Base-by-base conservation (phyloP, 352 stramenopile species). In the Globisporangium abappressorium region DNA sequence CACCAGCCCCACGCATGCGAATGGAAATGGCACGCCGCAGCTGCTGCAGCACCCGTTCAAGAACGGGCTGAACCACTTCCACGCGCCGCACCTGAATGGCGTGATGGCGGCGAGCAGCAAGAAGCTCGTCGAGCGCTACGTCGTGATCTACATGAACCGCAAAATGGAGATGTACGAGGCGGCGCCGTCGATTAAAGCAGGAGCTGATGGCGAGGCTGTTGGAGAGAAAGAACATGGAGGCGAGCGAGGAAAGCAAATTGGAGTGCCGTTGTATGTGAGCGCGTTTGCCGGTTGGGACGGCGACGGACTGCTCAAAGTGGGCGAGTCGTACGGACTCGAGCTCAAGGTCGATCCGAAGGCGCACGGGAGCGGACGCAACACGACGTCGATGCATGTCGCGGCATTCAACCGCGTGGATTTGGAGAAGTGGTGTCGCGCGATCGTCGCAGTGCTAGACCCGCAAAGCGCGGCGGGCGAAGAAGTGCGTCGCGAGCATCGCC, bases 221-320 rank as follows among this genome's bases (percentile, higher is more conserved):
- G 74, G 24, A 34, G 22, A 33, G 18, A 30, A 60, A 22, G 55
- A 46, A 7, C 30, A 15, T 64, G 51, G 66, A 79, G 57, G 43
- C 34, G 76, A 34, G 64, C 69, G 22, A 64, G 28, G 60, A 7
- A 55, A 22, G 33, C 73, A 70, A 22, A 57, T 89, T 8, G 58
- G 65, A 15, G 78, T 86, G 11, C 56, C 76, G 9, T 80, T 72
- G 33, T 91, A 89, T 59, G 54, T 95, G 7, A 68, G 69, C 22
- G 87, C 76, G 9, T 95, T 95, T 68, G 78, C 79, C n/a, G 84
- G 84, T 15, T 95, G 87, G 87, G 87, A 93, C 61, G 85, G 87
- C 4, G 70, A 85, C 15, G 84, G 84, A 0, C 68, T 93, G 60
- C 68, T 93, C 3, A 90, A 90, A 58, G 80, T 77, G n/a, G 65